Evolutionary conservation across 305 asterid species (phyloP).

Genomic region (Stenogyne calaminthoides): DNA sequence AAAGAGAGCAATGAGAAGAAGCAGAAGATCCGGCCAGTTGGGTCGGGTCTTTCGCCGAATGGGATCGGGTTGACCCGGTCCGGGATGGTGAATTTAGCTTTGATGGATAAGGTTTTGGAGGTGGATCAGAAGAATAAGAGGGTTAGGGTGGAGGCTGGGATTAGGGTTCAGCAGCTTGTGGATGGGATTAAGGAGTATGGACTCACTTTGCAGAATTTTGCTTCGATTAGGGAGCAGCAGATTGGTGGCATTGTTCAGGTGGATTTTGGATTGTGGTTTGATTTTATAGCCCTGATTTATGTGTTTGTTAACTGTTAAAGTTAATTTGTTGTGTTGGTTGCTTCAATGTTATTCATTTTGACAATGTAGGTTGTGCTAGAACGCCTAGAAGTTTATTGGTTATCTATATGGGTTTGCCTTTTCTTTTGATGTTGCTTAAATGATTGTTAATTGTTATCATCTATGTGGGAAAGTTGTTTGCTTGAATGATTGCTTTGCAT

Average conservation of each 20-base stretch:
- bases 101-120: conserved; percentile 91
- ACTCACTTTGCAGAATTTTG: conserved; percentile 90
- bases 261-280: neutral
- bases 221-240: conserved; percentile 96
- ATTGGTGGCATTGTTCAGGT: conserved; percentile 98
- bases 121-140: conserved; percentile 81
- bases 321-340: neutral
- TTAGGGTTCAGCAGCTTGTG: conserved; percentile 93
- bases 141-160: conserved; percentile 92
- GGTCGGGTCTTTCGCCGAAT: conserved; percentile 92
- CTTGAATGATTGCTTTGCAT: conserved; percentile 4
- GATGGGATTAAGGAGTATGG: conserved; percentile 86
- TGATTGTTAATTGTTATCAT: neutral
- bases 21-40: conserved; percentile 88
- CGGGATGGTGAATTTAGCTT: conserved; percentile 96
- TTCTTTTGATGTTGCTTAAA: neutral
- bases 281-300: neutral
- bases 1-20: conserved; percentile 61
- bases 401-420: conserved; percentile 1
- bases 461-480: neutral
- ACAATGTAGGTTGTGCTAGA: neutral
- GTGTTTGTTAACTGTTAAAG: neutral
- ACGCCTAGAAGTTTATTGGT: neutral
- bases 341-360: neutral
- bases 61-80: conserved; percentile 86